These are phyloP conservation scores for Rhodotorula paludigena DNA, from an alignment of 768 basidiomycete species.

Conservation along the genomic window DNA sequence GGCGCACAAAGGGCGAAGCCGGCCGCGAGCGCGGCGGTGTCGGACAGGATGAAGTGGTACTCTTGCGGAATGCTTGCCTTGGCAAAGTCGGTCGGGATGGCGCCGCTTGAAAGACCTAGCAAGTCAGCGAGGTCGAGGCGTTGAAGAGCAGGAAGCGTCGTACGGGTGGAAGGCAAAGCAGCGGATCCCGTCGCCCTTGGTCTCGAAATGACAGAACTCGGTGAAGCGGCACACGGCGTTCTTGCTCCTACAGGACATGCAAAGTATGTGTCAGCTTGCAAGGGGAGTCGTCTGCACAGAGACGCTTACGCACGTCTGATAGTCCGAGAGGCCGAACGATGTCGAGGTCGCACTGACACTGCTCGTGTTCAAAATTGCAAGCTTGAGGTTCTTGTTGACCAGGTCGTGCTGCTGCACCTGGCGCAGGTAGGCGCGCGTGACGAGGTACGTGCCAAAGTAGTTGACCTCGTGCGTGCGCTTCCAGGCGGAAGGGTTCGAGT, in stretches of 20 bases:
- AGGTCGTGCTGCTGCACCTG: no score
- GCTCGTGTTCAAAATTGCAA: constrained; percentile 15
- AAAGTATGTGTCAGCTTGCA: no score
- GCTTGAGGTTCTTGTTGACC: no score
- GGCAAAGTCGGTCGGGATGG: constrained; percentile 18
- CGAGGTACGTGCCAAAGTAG: constrained; percentile 14
- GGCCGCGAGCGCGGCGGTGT: constrained; percentile 13
- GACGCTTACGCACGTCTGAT: constrained; percentile 1
- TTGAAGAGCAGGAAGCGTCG: no score
- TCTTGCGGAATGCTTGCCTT: constrained; percentile 1
- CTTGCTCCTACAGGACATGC: background rate
- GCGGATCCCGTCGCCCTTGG: constrained; percentile 10
- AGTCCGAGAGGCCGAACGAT: background rate
- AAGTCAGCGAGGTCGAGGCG: no score
- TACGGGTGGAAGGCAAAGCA: constrained; percentile 18
- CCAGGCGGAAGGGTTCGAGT: constrained; percentile 14
- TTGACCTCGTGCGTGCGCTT: constrained; percentile 4
- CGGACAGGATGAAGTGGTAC: background rate
- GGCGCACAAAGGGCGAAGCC: constrained; percentile 5
- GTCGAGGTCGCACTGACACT: background rate
- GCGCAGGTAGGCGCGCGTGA: constrained; percentile 21
- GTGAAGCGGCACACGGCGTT: constrained; percentile 15
- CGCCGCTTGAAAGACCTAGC: no score
- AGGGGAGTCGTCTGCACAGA: no score
- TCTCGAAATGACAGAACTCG: constrained; percentile 24